Percentiles rank a stretch among this genome's conserved stretches.
Evolutionary conservation across 148 eudicot species (phyloP).

Genomic region (Vaccinium darrowii): DNA sequence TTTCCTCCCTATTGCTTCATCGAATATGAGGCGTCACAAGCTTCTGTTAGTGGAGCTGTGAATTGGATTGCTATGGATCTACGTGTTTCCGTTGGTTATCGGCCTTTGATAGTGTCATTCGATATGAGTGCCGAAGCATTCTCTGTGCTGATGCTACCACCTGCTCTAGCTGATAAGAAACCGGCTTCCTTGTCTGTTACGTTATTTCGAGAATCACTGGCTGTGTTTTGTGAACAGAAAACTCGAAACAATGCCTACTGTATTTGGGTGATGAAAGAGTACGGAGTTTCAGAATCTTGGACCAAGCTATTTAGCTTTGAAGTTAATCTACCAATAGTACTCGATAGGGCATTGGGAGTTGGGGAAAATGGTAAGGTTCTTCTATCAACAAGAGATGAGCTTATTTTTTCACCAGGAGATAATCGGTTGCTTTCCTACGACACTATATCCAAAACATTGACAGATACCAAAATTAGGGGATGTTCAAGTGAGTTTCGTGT

Average conservation of each 20-base stretch:
- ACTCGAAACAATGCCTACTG: background rate
- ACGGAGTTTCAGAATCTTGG: conserved; percentile 1
- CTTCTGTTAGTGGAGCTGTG: background rate
- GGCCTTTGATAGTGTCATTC: background rate
- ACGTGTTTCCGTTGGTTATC: background rate
- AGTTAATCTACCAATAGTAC: background rate
- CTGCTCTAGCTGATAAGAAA: background rate
- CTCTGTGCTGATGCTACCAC: background rate
- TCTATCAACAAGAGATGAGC: background rate
- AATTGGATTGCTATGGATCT: background rate
- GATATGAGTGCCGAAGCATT: background rate
- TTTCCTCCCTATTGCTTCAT: background rate
- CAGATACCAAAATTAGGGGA: background rate
- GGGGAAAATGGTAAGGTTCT: background rate
- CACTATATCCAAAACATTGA: background rate
- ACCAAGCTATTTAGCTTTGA: background rate
- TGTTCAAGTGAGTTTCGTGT: background rate
- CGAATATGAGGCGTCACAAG: background rate
- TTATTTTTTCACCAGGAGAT: background rate
- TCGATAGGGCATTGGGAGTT: background rate
- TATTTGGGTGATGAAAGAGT: background rate
- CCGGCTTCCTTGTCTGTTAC: background rate
- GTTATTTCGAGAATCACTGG: background rate
- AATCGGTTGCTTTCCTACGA: background rate
- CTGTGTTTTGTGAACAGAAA: background rate